Conservation (phyloP, 805 yeast genomes). For the Cyberlindnera xishuangbannaensis region DNA sequence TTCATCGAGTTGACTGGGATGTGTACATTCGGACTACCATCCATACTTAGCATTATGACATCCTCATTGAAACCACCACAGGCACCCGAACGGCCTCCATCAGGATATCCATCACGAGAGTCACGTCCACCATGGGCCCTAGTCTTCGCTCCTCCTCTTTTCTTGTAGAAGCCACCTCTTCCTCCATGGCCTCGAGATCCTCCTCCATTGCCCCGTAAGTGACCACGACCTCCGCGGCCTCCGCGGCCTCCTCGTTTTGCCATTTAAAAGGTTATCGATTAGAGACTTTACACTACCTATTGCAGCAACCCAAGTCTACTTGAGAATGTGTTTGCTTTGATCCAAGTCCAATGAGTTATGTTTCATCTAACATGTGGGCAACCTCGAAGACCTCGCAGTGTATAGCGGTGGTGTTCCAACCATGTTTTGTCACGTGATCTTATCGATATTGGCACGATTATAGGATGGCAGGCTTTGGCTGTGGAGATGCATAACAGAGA, state of each 20-base stretch:
- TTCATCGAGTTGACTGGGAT: constrained; percentile 22
- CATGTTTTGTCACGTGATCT: not conserved
- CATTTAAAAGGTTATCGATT: constrained; percentile 18
- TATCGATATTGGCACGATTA: not conserved
- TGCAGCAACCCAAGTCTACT: too few species aligned
- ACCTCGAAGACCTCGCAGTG: too few species aligned
- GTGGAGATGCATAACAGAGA: too few species aligned
- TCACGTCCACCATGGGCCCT: not conserved
- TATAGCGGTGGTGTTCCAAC: too few species aligned
- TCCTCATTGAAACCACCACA: constrained; percentile 11
- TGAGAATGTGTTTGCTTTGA: too few species aligned
- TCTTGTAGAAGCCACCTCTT: too few species aligned
- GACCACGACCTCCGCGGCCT: too few species aligned
- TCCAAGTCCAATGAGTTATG: too few species aligned
- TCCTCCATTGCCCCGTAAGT: too few species aligned
- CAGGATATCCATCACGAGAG: not conserved
- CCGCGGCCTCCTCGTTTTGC: constrained; percentile 23
- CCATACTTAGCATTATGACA: constrained; percentile 17
- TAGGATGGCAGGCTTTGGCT: too few species aligned
- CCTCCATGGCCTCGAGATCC: too few species aligned
- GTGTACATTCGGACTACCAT: constrained; percentile 18
- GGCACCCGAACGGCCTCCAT: constrained; percentile 18
- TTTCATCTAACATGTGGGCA: too few species aligned
- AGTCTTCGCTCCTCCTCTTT: not conserved
- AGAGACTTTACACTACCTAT: not conserved